Evolutionary conservation across 179 eudicot genomes (phyloP), one percentile per base, ranked within the genome.

Genomic region (Amaranthus tricolor): DNA sequence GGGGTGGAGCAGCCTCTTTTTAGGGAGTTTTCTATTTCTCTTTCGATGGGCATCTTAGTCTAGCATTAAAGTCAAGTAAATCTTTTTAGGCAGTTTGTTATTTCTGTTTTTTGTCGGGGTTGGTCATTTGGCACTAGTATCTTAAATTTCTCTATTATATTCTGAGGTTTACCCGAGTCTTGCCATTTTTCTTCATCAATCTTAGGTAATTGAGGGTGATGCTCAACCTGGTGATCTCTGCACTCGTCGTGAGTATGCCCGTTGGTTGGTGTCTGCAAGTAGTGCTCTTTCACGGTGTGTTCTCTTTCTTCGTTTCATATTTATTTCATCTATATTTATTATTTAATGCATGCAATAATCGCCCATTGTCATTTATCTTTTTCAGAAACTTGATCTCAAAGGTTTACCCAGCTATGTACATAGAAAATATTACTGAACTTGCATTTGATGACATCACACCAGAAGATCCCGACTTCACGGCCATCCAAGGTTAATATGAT

Each of bases 331-430:
- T 70, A 73, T 13, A 62, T 74, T 16, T 56, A 20, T 54, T 50
- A 61, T 13, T 19, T 63, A 52, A 52, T 70, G 6, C 17, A 56
- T 80, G 14, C 71, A 53, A 56, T 51, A 45, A 14, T 4, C 63
- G 78, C 40, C 40, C 40, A 52, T 69, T 71, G 60, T 70, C 21
- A 47, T 72, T 61, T 49, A 50, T 31, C 72, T 31, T 11, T 80
- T 72, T 74, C 82, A 95, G 99, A 86, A 93, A 82, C 74, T 71
- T 91, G 65, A 82, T 84, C 67, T 91, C 89, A 43, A 93, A 95
- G 84, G 97, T 95, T 72, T 93, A 95, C 84, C 97, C 99, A 72
- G 97, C 97, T 68, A 95, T 95, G 99, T 95, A 83, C 78, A 93
- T 95, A 65, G 95, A 95, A 82, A 87, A 95, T 85, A 83, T 88